A percentile compares a stretch with the other conserved stretches of the same genome.
These are phyloP conservation scores for Zymoseptoria passerinii DNA, from an alignment of 2,329 filamentous ascomycete genomes.

Conservation along the genomic window DNA sequence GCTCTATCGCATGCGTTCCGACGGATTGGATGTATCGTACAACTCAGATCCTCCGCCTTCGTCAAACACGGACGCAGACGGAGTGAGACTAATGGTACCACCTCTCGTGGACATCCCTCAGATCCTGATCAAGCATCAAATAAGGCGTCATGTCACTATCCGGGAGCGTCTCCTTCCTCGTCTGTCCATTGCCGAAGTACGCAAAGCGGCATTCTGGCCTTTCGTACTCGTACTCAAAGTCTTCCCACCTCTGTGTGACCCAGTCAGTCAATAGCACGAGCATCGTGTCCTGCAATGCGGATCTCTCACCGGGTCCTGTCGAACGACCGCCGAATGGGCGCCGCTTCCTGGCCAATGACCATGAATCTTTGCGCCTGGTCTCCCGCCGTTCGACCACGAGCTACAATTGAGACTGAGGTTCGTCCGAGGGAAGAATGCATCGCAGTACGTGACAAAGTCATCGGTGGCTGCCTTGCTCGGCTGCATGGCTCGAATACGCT, in stretches of 20 bases:
- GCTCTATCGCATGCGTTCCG: too few relatives aligned
- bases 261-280: not conserved
- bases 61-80: not conserved
- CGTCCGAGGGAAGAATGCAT: constrained; percentile 44
- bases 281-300: not conserved
- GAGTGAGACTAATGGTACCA: constrained; percentile 42
- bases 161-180: constrained; percentile 48
- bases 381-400: constrained; percentile 64
- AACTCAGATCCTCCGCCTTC: too few relatives aligned
- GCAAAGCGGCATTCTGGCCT: constrained; percentile 41
- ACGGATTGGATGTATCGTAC: too few relatives aligned
- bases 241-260: constrained; percentile 46
- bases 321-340: constrained; percentile 50
- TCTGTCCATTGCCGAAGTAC: constrained; percentile 63
- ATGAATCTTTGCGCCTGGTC: constrained; percentile 55
- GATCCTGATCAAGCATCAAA: constrained; percentile 49
- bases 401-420: constrained; percentile 55
- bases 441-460: constrained; percentile 24
- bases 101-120: constrained; percentile 56
- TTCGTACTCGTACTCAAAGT: constrained; percentile 47
- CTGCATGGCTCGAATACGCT: constrained; percentile 56
- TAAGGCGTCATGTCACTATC: constrained; percentile 57
- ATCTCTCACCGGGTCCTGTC: constrained; percentile 22
- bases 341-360: constrained; percentile 64
- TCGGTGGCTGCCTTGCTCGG: constrained; percentile 51